Evolutionary conservation across 2,329 filamentous ascomycete species (phyloP), one percentile per base, ranked within the genome.

Genomic region (Nemania sp.): DNA sequence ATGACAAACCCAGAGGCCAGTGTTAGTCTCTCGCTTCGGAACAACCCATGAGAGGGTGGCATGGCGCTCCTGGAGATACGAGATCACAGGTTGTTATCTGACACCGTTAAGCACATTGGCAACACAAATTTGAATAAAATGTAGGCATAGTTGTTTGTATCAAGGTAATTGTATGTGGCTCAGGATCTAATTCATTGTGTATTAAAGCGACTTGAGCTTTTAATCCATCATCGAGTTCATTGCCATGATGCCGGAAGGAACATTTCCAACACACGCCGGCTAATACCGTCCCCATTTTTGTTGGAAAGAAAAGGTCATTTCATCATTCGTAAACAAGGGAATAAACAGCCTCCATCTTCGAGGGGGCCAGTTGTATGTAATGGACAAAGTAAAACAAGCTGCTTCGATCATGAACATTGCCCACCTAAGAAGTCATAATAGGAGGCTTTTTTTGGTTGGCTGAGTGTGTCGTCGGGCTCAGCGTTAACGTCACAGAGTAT

Each of bases 281-380:
- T 71, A 67, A 73, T 74, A 75, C 73, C 74, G 71, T 73, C 69
- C 71, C 72, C 73, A 76, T 20, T 75, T 77, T 73, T 74, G 64
- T 69, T 72, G 62, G 39, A 68, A 71, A 68, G 72, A 66, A 72
- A 70, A 71, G 69, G 68, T 72, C 69, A 57, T 61, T 68, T 75
- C 71, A 71, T 75, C 67, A 74, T 67, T 74, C 72, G 63, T 74
- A 64, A 74, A 63, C 65, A 70, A 69, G 66, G 68, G 72, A 73
- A 70, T n/a, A 60, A 69, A 60, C 59, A 60, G 69, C 60, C 67
- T 58, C 64, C 65, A 54, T 70, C 62, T 67, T 65, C 59, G 62
- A 57, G 18, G 20, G 21, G 17, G 56, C 52, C 66, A 59, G 61
- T 59, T 57, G 58, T 62, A 65, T 68, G 63, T 65, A 61, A 64